Evolutionary conservation across 1,284 basidiomycete species (phyloP), one percentile per base, ranked within the genome.

Genomic region (Boletellus deceptivus): DNA sequence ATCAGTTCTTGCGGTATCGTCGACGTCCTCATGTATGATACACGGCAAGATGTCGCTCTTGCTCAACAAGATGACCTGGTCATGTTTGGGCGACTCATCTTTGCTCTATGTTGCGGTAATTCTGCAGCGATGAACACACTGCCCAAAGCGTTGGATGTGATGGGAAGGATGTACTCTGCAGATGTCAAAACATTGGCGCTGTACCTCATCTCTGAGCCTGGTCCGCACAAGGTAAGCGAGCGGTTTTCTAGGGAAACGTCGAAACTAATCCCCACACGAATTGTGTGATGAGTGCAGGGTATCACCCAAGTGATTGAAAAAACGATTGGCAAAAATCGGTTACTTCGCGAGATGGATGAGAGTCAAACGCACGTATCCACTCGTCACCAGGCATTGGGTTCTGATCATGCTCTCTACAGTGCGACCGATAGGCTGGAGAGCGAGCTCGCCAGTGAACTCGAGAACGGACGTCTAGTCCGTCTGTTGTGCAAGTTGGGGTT

Each of bases 401-500:
- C 51, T 56, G 34, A 49, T 36, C 35, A 20, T 35, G 52, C 17
- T 24, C 40, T 20, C 13, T 33, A 45, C 55, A 93, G 90, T 57
- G 84, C 88, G 38, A 78, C 79, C 18, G 97, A 99, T 65, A 74
- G 82, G 45, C 75, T 98, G 14, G 94, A 98, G 66, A 78, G 80
- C 37, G 90, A 95, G 58, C 77, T 99, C 43, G 79, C 86, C 70
- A 82, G 86, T 47, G 96, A 99, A 69, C 78, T 99, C n/a, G 97
- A 99, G 75, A 98, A 99, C 64, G 94, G 90, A 1, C 79, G 97
- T 33, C 76, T 99, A n/a, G 89, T 98, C 24, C 81, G 97, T 41
- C 72, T 99, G 49, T 74, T 99, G 56, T 88, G 86, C 72, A 99
- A 99, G 73, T 89, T 99, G 61, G 92, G 93, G 1, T 98, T 98